Evolutionary conservation across 108 stramenopile species (phyloP).

Genomic region (Skeletonema marinoi): DNA sequence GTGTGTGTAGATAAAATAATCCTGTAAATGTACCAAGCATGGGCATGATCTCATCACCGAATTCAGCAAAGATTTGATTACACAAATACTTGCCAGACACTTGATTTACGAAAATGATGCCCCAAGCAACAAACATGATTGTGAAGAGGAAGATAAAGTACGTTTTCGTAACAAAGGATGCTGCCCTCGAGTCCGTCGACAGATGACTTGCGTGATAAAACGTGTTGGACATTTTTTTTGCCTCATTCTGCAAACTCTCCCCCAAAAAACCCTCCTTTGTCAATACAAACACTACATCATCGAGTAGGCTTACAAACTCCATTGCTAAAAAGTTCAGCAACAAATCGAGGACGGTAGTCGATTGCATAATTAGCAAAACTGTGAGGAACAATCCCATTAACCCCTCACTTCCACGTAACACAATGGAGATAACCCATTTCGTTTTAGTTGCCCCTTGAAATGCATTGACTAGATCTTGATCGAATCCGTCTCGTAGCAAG

Average conservation of each 20-base stretch:
- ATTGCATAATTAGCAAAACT: conserved; percentile 12
- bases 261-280: conserved; percentile 11
- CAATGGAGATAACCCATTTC: neutral
- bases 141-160: conserved; percentile 23
- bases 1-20: neutral
- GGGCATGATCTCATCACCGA: conserved; percentile 25
- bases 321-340: conserved; percentile 37
- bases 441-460: neutral
- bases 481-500: conserved; percentile 1
- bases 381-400: conserved; percentile 8
- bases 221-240: neutral
- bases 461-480: neutral
- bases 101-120: conserved; percentile 17
- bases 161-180: neutral
- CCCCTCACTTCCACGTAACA: conserved; percentile 9
- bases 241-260: conserved; percentile 3
- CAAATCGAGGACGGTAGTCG: conserved; percentile 7
- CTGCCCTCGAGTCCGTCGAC: neutral
- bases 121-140: conserved; percentile 16
- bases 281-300: conserved; percentile 24
- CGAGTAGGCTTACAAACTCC: conserved; percentile 29
- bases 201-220: neutral
- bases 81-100: conserved; percentile 26
- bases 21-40: conserved; percentile 23
- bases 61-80: conserved; percentile 20